Evolutionary conservation across 495 filamentous ascomycete genomes (phyloP).

Genomic region (Pyrenula aspistea): DNA sequence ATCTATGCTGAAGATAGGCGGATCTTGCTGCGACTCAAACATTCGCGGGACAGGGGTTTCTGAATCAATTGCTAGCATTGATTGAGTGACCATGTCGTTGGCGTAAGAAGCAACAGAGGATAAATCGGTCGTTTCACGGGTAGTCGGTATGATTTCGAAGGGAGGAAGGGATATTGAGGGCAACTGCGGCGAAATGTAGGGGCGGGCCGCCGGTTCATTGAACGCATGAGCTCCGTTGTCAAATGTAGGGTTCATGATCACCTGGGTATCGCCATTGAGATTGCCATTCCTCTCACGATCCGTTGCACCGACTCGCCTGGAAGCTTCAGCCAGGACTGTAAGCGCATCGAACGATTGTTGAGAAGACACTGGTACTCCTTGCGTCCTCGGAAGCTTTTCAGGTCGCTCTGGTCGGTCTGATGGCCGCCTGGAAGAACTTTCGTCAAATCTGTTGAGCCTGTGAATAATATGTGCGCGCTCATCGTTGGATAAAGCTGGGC

Average conservation of each 20-base stretch:
- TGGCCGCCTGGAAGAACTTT: slow-evolving; percentile 25
- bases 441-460: slow-evolving; percentile 38
- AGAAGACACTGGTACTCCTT: not conserved
- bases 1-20: slow-evolving; percentile 31
- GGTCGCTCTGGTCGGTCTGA: slow-evolving; percentile 27
- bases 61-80: slow-evolving; percentile 27
- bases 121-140: slow-evolving; percentile 30
- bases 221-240: too few relatives aligned
- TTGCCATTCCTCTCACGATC: slow-evolving; percentile 18
- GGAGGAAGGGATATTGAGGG: slow-evolving; percentile 26
- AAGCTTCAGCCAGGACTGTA: slow-evolving; percentile 73
- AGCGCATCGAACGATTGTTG: slow-evolving; percentile 60
- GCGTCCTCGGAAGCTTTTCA: slow-evolving; percentile 7
- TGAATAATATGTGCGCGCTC: slow-evolving; percentile 56
- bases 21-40: slow-evolving; percentile 21
- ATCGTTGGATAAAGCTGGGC: slow-evolving; percentile 54
- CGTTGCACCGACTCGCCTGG: slow-evolving; percentile 48
- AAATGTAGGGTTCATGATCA: slow-evolving; percentile 18
- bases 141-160: slow-evolving; percentile 22
- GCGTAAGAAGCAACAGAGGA: slow-evolving; percentile 38
- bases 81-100: slow-evolving; percentile 32
- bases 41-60: slow-evolving; percentile 20
- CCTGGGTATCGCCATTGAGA: slow-evolving; percentile 12
- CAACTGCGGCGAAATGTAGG: slow-evolving; percentile 28
- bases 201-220: slow-evolving; percentile 8